Evolutionary conservation across 2,329 filamentous ascomycete genomes (phyloP), one percentile per base, ranked within the genome.

Genomic region (Aulographum hederae): DNA sequence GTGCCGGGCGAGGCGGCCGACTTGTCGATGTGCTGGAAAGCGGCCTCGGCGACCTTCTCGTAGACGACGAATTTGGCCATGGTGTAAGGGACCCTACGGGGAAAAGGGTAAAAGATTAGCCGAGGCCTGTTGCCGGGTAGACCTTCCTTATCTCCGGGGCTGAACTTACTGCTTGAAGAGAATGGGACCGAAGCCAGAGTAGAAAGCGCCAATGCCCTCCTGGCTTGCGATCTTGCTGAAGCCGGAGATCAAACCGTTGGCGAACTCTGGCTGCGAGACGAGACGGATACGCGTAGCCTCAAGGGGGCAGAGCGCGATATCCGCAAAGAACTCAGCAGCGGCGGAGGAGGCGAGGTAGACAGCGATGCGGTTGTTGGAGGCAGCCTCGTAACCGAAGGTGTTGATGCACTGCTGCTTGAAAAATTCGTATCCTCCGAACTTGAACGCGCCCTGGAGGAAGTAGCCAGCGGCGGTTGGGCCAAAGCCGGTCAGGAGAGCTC

Each of bases 61-160:
- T 72, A 89, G 48, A 85, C 81, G 59, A 86, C 81, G 65, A 91
- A 91, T 68, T 91, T 91, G 69, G 81, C 67, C 77, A 89, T 85
- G 58, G 81, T 91, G 67, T 91, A 91, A 42, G 81, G 81, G 46
- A 91, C 74, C 68, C 77, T 81, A 42, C 4, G n/a, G n/a, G n/a
- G n/a, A n/a, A n/a, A n/a, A n/a, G 29, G 6, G 18, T 29, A 16
- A 11, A 11, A 29, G 15, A 29, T 11, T 29, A 11, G 10, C 15
- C 11, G 27, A 26, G 19, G 5, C 5, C 18, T n/a, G 14, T 23
- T n/a, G 16, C n/a, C 16, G 23, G 13, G 13, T 15, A 18, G n/a
- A n/a, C n/a, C n/a, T n/a, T n/a, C n/a, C n/a, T n/a, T n/a, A n/a
- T n/a, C 8, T 25, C 15, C 19, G 16, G 17, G 28, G 18, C 18